Conservation (phyloP, 1,284 basidiomycete genomes). For the Caloboletus inedulis region DNA sequence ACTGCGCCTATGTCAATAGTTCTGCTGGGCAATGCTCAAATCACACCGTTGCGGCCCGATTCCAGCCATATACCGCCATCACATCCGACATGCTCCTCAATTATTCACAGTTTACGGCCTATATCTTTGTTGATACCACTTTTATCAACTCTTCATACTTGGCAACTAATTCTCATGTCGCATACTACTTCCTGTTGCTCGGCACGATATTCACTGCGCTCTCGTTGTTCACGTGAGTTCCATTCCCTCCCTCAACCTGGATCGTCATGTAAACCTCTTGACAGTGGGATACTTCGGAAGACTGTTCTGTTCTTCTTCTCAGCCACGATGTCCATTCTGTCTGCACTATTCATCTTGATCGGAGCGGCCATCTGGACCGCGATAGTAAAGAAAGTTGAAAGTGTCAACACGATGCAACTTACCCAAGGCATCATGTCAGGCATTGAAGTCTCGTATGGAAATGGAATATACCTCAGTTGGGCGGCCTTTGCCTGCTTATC, state of each 20-base stretch:
- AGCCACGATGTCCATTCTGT: slow-evolving; percentile 56
- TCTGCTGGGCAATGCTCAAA: slow-evolving; percentile 65
- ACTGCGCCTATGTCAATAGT: slow-evolving; percentile 65
- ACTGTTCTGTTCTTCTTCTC: slow-evolving; percentile 68
- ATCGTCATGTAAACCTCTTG: slow-evolving; percentile 8
- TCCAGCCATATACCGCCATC: slow-evolving; percentile 59
- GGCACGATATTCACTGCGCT: slow-evolving; percentile 65
- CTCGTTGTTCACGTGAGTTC: slow-evolving; percentile 55
- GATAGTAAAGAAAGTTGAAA: slow-evolving; percentile 60
- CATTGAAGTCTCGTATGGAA: slow-evolving; percentile 58
- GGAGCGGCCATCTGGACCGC: slow-evolving; percentile 75
- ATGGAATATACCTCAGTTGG: slow-evolving; percentile 65
- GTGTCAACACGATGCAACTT: slow-evolving; percentile 53
- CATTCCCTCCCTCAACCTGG: not conserved
- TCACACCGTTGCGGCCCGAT: slow-evolving; percentile 52
- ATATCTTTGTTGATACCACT: slow-evolving; percentile 50
- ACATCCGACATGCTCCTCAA: slow-evolving; percentile 63
- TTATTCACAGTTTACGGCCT: slow-evolving; percentile 55
- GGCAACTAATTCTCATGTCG: slow-evolving; percentile 60
- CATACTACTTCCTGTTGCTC: slow-evolving; percentile 72
- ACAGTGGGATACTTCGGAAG: slow-evolving; percentile 64
- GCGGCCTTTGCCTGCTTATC: slow-evolving; percentile 64
- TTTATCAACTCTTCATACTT: slow-evolving; percentile 63
- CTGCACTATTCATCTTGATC: slow-evolving; percentile 61
- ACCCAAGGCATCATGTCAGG: slow-evolving; percentile 48